phyloP scores from a whole-genome alignment of 2,329 filamentous ascomycete genomes.

The Ophiostoma triangulosporum region DNA sequence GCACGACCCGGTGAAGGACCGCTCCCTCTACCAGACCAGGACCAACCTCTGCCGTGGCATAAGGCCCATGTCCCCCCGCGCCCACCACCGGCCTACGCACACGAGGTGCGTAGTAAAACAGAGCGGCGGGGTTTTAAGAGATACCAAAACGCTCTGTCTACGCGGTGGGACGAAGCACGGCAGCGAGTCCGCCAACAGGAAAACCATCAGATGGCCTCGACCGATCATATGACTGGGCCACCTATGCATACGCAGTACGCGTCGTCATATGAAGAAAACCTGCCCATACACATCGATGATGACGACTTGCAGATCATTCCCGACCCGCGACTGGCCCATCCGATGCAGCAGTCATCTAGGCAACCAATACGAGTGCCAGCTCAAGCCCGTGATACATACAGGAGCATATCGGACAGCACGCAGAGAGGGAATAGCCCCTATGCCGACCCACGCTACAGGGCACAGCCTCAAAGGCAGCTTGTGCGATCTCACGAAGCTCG shows the following conservation, averaged over 20 bases:
- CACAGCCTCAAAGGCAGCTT: background rate
- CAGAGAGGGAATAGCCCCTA: background rate
- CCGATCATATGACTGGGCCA: background rate
- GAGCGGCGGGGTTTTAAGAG: slow-evolving; percentile 29
- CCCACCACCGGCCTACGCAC: background rate
- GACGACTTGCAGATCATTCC: background rate
- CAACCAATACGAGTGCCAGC: background rate
- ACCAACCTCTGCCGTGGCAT: background rate
- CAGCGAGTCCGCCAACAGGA: slow-evolving; percentile 15
- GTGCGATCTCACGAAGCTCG: slow-evolving; percentile 18
- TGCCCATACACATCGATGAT: background rate
- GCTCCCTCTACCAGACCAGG: background rate
- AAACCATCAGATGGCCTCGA: background rate
- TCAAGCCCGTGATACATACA: background rate
- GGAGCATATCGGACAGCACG: background rate
- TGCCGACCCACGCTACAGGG: background rate
- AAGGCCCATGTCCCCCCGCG: background rate
- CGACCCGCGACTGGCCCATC: background rate
- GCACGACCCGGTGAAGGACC: background rate
- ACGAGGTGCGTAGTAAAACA: background rate
- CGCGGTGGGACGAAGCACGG: slow-evolving; percentile 21
- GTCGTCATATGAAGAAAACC: background rate
- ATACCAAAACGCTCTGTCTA: slow-evolving; percentile 25
- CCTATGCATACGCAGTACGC: background rate
- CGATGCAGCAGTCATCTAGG: background rate